Base-by-base conservation (phyloP, 106 monocot species). In the Chionographis japonica region DNA sequence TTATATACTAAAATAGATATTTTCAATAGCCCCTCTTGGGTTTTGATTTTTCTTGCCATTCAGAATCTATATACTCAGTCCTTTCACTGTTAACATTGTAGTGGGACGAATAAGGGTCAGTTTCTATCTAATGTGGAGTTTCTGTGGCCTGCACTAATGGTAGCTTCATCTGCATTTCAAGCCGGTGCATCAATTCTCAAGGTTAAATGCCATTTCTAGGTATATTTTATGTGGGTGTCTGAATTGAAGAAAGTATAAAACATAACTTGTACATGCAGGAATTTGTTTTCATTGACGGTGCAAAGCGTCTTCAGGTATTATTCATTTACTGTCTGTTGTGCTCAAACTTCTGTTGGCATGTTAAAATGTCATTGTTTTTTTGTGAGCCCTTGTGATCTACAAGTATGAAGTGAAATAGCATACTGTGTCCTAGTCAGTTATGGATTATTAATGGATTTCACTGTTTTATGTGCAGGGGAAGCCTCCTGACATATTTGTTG, bases 181-280 rank as follows among this genome's bases (percentile, higher is more conserved):
- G 84, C 98, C 65, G 89, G 78, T 73, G 98, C 98, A 65, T 98
- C 98, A 41, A 89, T 98, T 81, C 82, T 98, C 63, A 98, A 98
- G 93, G 98, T 98, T 69, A 43, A 65, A 51, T 55, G 36, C 57
- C 40, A 53, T 40, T 16, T 14, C 20, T 8, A 40, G 17, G 69
- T 39, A 50, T 65, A 36, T 35, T 27, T 76, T 58, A 20, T 46
- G 13, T 18, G 41, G 39, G 5, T 37, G 19, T 46, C n/a, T 13
- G 54, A 38, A 17, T 43, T 14, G 27, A 6, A 69, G 49, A 42
- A 55, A 41, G 37, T 36, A 49, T 51, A 15, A 55, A 67, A 12
- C 50, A 53, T 13, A 17, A 35, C 38, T 41, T 66, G 13, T 20
- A 36, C 12, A 61, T 19, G 58, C 90, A 98, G 98, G 98, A 98